A percentile compares a stretch with the other conserved stretches of the same genome.
Evolutionary conservation across 1,284 basidiomycete genomes (phyloP).

Genomic region (Cutaneotrichosporon spelunceum): DNA sequence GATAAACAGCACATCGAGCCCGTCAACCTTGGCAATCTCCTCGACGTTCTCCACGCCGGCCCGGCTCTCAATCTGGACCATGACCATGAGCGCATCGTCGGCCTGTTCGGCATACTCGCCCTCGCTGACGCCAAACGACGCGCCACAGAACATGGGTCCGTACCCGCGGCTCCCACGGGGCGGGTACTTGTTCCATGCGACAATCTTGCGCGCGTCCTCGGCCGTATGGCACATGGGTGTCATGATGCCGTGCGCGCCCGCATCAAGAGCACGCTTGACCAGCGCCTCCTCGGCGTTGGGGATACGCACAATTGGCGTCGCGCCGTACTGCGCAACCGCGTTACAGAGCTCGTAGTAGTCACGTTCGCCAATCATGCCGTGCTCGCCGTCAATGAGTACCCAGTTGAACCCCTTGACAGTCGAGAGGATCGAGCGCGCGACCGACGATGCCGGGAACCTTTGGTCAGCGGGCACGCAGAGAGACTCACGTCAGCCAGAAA

Average conservation of each 20-base stretch:
- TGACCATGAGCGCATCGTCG: constrained; percentile 59
- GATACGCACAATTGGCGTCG: constrained; percentile 42
- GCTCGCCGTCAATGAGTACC: constrained; percentile 35
- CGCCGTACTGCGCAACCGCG: constrained; percentile 28
- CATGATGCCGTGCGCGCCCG: constrained; percentile 40
- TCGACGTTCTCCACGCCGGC: constrained; percentile 62
- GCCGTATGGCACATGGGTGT: constrained; percentile 35
- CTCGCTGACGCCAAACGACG: constrained; percentile 22
- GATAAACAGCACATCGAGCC: constrained; percentile 63
- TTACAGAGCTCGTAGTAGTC: constrained; percentile 33
- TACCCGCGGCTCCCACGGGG: constrained; percentile 29
- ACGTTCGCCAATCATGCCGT: constrained; percentile 28
- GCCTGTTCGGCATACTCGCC: constrained; percentile 59
- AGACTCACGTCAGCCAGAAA: constrained; percentile 61
- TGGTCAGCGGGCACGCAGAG: not conserved
- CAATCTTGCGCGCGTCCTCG: constrained; percentile 27
- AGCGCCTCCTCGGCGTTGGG: constrained; percentile 39
- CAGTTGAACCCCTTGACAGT: constrained; percentile 36
- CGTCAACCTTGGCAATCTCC: constrained; percentile 62
- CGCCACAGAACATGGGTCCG: constrained; percentile 27
- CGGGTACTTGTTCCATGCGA: constrained; percentile 28
- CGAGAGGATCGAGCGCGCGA: constrained; percentile 32
- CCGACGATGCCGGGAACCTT: constrained; percentile 31
- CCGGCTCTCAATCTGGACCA: constrained; percentile 65
- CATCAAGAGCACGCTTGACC: constrained; percentile 48